These are phyloP conservation scores for Thelonectria olida DNA, from an alignment of 2,329 filamentous ascomycete species.

Conservation along the genomic window DNA sequence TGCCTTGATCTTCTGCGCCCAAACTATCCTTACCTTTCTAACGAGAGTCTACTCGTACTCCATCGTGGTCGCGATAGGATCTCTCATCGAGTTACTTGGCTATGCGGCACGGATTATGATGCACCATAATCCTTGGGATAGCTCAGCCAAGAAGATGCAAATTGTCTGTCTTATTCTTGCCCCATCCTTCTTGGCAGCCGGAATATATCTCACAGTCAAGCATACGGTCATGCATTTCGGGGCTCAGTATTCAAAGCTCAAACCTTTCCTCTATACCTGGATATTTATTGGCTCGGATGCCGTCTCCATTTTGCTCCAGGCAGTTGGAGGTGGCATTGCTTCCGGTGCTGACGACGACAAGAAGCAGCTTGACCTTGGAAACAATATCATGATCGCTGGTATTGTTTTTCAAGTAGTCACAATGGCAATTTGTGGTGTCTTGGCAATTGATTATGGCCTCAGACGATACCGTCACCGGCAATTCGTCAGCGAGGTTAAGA, in stretches of 20 bases:
- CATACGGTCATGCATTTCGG: constrained; percentile 56
- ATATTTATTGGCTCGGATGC: constrained; percentile 70
- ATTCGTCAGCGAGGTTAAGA: background rate
- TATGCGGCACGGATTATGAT: constrained; percentile 66
- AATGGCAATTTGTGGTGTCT: background rate
- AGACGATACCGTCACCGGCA: background rate
- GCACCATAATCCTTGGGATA: constrained; percentile 58
- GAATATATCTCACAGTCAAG: constrained; percentile 68
- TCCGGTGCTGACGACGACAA: constrained; percentile 49
- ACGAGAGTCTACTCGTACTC: constrained; percentile 58
- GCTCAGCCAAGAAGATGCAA: constrained; percentile 60
- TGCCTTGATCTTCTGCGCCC: constrained; percentile 49
- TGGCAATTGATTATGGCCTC: background rate
- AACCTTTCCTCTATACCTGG: constrained; percentile 54
- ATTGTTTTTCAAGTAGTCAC: constrained; percentile 1
- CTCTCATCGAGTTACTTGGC: constrained; percentile 63
- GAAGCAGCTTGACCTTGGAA: constrained; percentile 12
- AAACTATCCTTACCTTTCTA: constrained; percentile 50
- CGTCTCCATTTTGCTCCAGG: constrained; percentile 67
- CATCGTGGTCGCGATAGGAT: constrained; percentile 62
- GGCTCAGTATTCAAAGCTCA: constrained; percentile 53
- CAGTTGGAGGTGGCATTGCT: constrained; percentile 63
- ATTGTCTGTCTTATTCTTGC: constrained; percentile 68
- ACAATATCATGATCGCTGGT: background rate
- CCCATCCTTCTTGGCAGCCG: constrained; percentile 69